Base-by-base conservation (phyloP, 2,329 filamentous ascomycete genomes). In the Nemania sp. region DNA sequence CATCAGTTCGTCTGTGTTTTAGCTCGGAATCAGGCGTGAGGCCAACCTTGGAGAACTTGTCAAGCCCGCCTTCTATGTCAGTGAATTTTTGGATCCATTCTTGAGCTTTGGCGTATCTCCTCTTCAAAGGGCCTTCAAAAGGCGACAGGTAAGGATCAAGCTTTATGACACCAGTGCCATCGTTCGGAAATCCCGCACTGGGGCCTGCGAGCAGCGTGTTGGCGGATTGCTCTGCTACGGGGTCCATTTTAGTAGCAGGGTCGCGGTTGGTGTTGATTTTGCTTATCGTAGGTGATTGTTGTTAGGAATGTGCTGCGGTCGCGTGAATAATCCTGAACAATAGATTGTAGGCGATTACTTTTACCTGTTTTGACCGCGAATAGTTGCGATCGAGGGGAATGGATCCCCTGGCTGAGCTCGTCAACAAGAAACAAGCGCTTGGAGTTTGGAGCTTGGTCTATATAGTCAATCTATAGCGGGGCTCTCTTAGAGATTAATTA, bases 61-160 rank as follows among this genome's bases (percentile, higher is more conserved):
- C 90, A 37, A 99, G 70, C 14, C 94, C 91, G 44, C 94, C 94
- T 72, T 99, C 94, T 1, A 82, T 84, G 30, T 90, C 81, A 59
- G 96, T 78, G 68, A 99, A 90, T 23, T 77, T 86, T 70, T 89
- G 84, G 67, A 97, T 89, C 94, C 93, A 97, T 54, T 89, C 78
- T 65, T 95, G 86, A 9, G 92, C 85, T 69, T 89, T 90, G 53
- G 81, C 75, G 73, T 87, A 97, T 68, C 94, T 85, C 56, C 84
- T 81, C 71, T 84, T 86, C 60, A 99, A 78, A 26, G 86, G 77
- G 50, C 88, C 90, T 66, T 85, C 82, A 79, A 95, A 97, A 4
- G 94, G 93, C 47, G 84, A 82, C 49, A 99, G 84, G 83, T 88
- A 97, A 40, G 92, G 91, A 70, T 99, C 94, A 54, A 97, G 80